A percentile compares a stretch with the other conserved stretches of the same genome.
Evolutionary conservation across 345 rosid species (phyloP).

Genomic region (Hirschfeldia incana): DNA sequence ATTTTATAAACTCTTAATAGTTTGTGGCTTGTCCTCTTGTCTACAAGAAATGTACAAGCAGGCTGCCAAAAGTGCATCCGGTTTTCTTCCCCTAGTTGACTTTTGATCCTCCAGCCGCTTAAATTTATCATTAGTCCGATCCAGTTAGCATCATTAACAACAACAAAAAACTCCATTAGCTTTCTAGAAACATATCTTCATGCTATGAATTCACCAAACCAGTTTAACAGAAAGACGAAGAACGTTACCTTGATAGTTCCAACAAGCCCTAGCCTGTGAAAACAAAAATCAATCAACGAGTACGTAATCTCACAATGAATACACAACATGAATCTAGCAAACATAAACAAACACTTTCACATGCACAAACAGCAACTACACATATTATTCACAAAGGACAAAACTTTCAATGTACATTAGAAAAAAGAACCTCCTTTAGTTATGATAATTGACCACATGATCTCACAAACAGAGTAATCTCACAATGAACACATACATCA

Average conservation of each 20-base stretch:
- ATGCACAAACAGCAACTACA: too few species aligned
- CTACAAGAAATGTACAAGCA: conserved; percentile 98
- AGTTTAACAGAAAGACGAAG: background rate
- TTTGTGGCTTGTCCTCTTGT: conserved; percentile 97
- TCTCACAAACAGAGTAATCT: conserved; percentile 1
- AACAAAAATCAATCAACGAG: conserved; percentile 23
- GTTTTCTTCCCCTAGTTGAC: conserved; percentile 99
- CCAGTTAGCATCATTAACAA: conserved; percentile 54
- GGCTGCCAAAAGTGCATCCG: conserved; percentile 97
- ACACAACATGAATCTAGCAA: too few species aligned
- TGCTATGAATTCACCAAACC: background rate
- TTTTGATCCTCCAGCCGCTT: conserved; percentile 97
- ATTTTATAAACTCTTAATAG: conserved; percentile 99
- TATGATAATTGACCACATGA: too few species aligned
- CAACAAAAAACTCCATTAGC: background rate
- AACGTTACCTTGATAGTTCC: conserved; percentile 90
- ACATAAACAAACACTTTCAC: too few species aligned
- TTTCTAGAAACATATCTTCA: background rate
- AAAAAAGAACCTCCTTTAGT: too few species aligned
- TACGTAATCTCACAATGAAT: background rate
- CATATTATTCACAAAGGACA: too few species aligned
- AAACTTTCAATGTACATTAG: too few species aligned
- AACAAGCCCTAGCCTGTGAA: conserved; percentile 88
- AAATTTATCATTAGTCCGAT: conserved; percentile 94
- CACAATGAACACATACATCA: background rate